These are phyloP conservation scores for Russula foetens DNA, from an alignment of 768 basidiomycete genomes.

Conservation along the genomic window DNA sequence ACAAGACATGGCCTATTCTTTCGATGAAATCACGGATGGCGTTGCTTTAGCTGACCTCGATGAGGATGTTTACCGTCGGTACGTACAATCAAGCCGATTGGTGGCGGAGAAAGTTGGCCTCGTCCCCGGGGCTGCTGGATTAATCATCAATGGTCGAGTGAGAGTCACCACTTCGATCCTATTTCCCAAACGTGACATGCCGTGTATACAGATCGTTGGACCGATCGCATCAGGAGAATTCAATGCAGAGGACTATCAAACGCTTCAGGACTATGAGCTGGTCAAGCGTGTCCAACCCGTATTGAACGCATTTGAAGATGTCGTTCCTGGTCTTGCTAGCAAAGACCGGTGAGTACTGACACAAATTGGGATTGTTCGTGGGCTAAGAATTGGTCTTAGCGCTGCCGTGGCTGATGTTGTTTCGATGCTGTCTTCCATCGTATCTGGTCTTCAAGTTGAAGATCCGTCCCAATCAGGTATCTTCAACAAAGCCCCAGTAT, in stretches of 20 bases:
- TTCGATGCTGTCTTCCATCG: constrained; percentile 58
- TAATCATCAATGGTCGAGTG: constrained; percentile 83
- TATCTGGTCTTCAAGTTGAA: constrained; percentile 61
- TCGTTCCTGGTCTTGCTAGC: constrained; percentile 30
- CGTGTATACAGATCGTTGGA: constrained; percentile 55
- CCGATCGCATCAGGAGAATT: constrained; percentile 59
- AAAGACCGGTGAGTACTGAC: not conserved
- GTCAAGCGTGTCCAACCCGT: constrained; percentile 63
- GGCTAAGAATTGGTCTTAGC: constrained; percentile 29
- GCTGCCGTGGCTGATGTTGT: constrained; percentile 49
- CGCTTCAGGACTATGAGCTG: constrained; percentile 67
- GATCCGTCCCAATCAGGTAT: constrained; percentile 68
- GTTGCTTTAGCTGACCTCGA: constrained; percentile 30
- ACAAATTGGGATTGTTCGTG: not conserved
- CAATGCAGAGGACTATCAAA: constrained; percentile 58
- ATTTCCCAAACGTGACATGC: not conserved
- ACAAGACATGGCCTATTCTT: constrained; percentile 28
- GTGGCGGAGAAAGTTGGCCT: constrained; percentile 52
- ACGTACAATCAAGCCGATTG: constrained; percentile 37
- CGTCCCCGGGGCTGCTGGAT: constrained; percentile 47
- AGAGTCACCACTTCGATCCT: constrained; percentile 23
- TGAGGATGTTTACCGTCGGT: constrained; percentile 33
- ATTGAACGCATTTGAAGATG: constrained; percentile 50
- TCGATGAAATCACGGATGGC: constrained; percentile 31
- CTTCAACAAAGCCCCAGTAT: constrained; percentile 54